phyloP scores from a whole-genome alignment of 2,329 filamentous ascomycete species.

The Emmonsia crescens region DNA sequence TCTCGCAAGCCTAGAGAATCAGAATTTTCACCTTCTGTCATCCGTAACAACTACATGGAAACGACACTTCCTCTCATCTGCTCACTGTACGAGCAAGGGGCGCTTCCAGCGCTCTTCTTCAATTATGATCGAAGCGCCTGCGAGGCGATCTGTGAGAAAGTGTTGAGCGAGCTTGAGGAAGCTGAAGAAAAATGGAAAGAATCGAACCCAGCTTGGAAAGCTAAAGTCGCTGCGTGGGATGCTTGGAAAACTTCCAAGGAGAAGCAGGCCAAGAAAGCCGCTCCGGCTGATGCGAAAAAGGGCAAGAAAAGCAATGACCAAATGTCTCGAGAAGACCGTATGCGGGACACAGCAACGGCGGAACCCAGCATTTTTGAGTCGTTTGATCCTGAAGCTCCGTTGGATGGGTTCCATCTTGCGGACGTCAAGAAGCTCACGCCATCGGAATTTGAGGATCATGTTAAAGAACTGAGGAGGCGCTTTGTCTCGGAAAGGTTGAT shows the following conservation, averaged over 20 bases:
- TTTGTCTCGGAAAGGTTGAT: slow-evolving; percentile 45
- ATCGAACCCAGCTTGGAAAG: slow-evolving; percentile 49
- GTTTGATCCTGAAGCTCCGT: slow-evolving; percentile 56
- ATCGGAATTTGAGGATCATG: slow-evolving; percentile 48
- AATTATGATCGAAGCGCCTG: slow-evolving; percentile 61
- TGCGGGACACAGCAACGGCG: slow-evolving; percentile 45
- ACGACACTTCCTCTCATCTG: slow-evolving; percentile 49
- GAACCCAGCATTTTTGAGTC: slow-evolving; percentile 49
- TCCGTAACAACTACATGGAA: slow-evolving; percentile 25
- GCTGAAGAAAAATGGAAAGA: slow-evolving; percentile 50
- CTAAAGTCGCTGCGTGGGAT: slow-evolving; percentile 48
- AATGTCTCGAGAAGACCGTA: slow-evolving; percentile 43
- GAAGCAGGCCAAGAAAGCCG: slow-evolving; percentile 28
- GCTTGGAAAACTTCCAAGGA: slow-evolving; percentile 40
- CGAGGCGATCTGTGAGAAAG: slow-evolving; percentile 44
- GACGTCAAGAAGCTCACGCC: slow-evolving; percentile 48
- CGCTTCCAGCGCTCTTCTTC: slow-evolving; percentile 64
- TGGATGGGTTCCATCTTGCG: slow-evolving; percentile 56
- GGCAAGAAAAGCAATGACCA: slow-evolving; percentile 33
- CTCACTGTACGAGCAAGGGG: slow-evolving; percentile 51
- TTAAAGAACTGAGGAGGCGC: slow-evolving; percentile 42
- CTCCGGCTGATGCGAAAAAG: slow-evolving; percentile 20
- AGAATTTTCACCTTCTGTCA: slow-evolving; percentile 9
- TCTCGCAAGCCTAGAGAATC: slow-evolving; percentile 12
- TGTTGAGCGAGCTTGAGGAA: slow-evolving; percentile 44